phyloP scores from a whole-genome alignment of 768 basidiomycete genomes.

The Boletus rufocinnamomeus region DNA sequence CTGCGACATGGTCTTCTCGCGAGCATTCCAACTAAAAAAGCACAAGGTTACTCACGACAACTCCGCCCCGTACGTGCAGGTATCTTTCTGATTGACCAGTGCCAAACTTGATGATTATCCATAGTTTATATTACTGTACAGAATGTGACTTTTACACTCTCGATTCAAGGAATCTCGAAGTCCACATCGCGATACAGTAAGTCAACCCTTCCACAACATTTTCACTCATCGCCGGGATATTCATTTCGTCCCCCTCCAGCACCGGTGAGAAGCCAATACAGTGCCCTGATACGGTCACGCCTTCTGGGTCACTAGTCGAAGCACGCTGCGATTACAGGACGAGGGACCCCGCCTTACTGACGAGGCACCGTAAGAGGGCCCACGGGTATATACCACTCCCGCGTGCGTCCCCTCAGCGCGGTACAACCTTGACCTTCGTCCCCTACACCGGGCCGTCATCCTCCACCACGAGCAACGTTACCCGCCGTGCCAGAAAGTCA shows the following conservation, averaged over 20 bases:
- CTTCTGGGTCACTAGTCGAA: background rate
- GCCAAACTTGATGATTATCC: background rate
- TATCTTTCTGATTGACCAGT: background rate
- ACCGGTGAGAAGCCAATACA: slow-evolving; percentile 12
- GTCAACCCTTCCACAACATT: background rate
- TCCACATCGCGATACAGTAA: slow-evolving; percentile 16
- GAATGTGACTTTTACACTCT: slow-evolving; percentile 13
- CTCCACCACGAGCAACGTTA: too few species aligned
- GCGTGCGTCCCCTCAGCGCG: background rate
- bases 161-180: background rate
- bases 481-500: background rate
- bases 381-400: slow-evolving; percentile 18
- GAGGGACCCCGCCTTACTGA: slow-evolving; percentile 17
- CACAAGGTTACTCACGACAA: slow-evolving; percentile 13
- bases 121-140: slow-evolving; percentile 14
- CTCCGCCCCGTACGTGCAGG: slow-evolving; percentile 4
- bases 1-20: slow-evolving; percentile 17
- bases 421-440: background rate
- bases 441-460: background rate
- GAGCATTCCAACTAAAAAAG: slow-evolving; percentile 9
- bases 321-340: slow-evolving; percentile 14
- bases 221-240: background rate
- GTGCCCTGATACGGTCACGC: slow-evolving; percentile 6
- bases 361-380: slow-evolving; percentile 11
- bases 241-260: background rate